Base-by-base conservation (phyloP, 75 land plant genomes). In the Cryptomeria japonica region DNA sequence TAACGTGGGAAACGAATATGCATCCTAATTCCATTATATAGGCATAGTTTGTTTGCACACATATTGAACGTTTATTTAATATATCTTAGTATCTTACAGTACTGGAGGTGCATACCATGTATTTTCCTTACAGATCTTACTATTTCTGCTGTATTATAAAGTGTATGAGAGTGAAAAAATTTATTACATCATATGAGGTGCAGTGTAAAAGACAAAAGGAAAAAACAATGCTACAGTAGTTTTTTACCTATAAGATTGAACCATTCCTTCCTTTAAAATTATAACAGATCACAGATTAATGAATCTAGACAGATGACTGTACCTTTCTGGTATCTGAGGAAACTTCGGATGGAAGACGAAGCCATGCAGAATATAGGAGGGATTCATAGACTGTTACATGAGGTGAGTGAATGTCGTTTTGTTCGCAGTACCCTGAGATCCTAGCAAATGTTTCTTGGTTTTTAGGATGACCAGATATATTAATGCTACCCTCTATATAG, bases 321-420 rank as follows among this genome's bases (percentile, higher is more conserved):
- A 87, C 90, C 88, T 87, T 84, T 53, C 90, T 44, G 51, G 88
- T 89, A 9, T 87, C 80, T 39, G 83, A 18, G 31, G 58, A 80
- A 37, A 90, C 86, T 84, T 87, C 89, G 5, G 83, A 51, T 7
- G 89, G 72, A 44, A 92, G 92, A 55, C 93, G 93, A 10, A 92
- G 86, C 92, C 92, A 92, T 39, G 92, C 89, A 25, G 92, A 90
- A 83, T 88, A 92, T 3, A 92, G 32, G 22, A 92, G 86, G 37
- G 93, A 92, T 86, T 92, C 93, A 55, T 86, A 83, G 41, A 92
- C 92, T 44, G 93, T 92, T 1, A 92, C 92, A 31, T 90, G 49
- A 22, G 93, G 93, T 9, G 93, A 92, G 49, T 92, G 93, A 31
- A 92, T 88, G 78, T 92, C 93, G 55, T 79, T 90, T 61, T 90